These are phyloP conservation scores for Colletotrichum tropicicola DNA, from an alignment of 2,329 filamentous ascomycete genomes.

Conservation along the genomic window DNA sequence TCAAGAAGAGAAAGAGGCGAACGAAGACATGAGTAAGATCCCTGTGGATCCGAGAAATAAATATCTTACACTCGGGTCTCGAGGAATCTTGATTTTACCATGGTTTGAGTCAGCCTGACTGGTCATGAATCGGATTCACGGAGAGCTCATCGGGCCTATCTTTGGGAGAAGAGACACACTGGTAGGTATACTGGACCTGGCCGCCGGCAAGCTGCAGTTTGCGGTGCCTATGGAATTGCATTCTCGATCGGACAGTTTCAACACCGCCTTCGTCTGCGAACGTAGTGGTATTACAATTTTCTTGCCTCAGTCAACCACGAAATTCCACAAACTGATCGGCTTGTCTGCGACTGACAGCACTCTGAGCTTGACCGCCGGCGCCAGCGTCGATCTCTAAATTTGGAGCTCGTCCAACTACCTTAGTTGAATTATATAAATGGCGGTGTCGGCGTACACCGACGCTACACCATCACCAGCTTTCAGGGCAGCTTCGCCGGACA, in stretches of 20 bases:
- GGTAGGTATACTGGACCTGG: not conserved
- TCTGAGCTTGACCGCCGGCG: no score
- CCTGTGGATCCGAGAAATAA: not conserved
- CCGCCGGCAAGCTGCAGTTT: not conserved
- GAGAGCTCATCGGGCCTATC: not conserved
- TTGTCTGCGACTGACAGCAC: no score
- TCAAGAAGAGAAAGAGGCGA: slow-evolving; percentile 47
- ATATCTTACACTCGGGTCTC: not conserved
- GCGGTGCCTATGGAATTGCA: not conserved
- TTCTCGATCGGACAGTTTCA: not conserved
- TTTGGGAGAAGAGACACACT: not conserved
- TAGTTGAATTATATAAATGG: no score
- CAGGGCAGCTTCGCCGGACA: not conserved
- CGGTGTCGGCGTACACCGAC: no score
- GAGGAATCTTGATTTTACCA: not conserved
- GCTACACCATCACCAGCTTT: not conserved
- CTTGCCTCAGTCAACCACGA: no score
- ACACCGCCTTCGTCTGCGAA: no score
- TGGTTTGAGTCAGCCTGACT: not conserved
- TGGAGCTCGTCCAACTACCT: no score
- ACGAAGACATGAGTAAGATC: slow-evolving; percentile 33
- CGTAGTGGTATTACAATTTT: no score
- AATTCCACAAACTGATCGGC: no score
- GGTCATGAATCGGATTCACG: not conserved
- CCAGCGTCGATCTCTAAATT: no score